Evolutionary conservation across 2,329 filamentous ascomycete genomes (phyloP), one percentile per base, ranked within the genome.

Genomic region (Aspergillus calidoustus): DNA sequence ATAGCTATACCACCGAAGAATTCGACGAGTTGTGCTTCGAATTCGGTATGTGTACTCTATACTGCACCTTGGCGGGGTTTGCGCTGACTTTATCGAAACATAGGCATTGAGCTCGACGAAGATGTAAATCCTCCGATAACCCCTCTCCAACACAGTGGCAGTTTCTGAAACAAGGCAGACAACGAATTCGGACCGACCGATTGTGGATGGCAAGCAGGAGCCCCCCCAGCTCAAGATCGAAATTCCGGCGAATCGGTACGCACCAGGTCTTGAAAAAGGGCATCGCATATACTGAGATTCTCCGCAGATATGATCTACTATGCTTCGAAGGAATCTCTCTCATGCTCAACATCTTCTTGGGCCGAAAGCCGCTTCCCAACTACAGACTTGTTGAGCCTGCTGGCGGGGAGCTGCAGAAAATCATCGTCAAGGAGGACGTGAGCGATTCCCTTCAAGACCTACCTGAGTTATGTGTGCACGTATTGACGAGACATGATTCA

Each of bases 11-110:
- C 59, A 95, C 92, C 66, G 88, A 96, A 72, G 92, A 96, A 74
- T 99, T 99, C 75, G 95, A 99, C 79, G 91, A 96, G 75, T 85
- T 99, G 70, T 98, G 95, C 80, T 99, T 99, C 85, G 94, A 99
- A 74, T 99, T 97, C 76, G 93, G 93, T 82, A 77, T 66, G 78
- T 75, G 57, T 62, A 30, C 58, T 54, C 56, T 62, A 8, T 47
- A 17, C 52, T 55, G 60, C 58, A 61, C 57, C 56, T 58, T 60
- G 56, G 67, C 67, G 67, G 70, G 71, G 68, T 60, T 66, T 64
- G 61, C 66, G 68, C 74, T 80, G 64, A 79, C 66, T 53, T n/a
- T 7, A 56, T 62, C 55, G 23, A 25, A 63, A 67, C 57, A 38
- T 64, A 84, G 85, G 85, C 63, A 96, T 99, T 76, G 95, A 99